phyloP scores from a whole-genome alignment of 176 grass and related monocot species.

The Chloris gayana region DNA sequence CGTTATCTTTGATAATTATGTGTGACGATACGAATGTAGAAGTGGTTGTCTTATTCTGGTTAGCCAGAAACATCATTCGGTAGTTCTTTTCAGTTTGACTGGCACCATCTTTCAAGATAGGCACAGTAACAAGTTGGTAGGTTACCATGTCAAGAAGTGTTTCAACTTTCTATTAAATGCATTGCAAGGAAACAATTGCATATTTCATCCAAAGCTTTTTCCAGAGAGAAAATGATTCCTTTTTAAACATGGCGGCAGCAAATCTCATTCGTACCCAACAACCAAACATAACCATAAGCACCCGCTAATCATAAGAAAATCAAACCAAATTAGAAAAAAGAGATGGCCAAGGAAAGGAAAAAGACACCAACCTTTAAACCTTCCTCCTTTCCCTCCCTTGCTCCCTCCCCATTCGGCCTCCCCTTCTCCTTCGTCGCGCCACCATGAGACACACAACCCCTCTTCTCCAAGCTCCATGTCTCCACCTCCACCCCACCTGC shows the following conservation, averaged over 20 bases:
- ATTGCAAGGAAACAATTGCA: not conserved
- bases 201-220: not conserved
- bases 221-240: not conserved
- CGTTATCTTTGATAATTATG: too few relatives aligned
- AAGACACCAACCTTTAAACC: slow-evolving; percentile 55
- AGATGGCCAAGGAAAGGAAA: not conserved
- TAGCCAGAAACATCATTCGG: not conserved
- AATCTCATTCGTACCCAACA: not conserved
- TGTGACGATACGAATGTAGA: not conserved
- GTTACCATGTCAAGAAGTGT: not conserved
- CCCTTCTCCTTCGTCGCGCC: slow-evolving; percentile 41
- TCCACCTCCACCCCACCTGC: slow-evolving; percentile 33
- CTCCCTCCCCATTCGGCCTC: slow-evolving; percentile 14
- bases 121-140: not conserved
- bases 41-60: not conserved
- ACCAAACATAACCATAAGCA: not conserved
- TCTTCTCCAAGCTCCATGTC: slow-evolving; percentile 57
- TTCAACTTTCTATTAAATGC: not conserved
- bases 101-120: not conserved
- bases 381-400: slow-evolving; percentile 24
- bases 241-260: not conserved
- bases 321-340: not conserved
- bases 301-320: not conserved
- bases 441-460: slow-evolving; percentile 53
- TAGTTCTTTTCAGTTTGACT: not conserved